These are phyloP conservation scores for Penicillium aurantiogriseum DNA, from an alignment of 2,329 filamentous ascomycete genomes.

Conservation along the genomic window DNA sequence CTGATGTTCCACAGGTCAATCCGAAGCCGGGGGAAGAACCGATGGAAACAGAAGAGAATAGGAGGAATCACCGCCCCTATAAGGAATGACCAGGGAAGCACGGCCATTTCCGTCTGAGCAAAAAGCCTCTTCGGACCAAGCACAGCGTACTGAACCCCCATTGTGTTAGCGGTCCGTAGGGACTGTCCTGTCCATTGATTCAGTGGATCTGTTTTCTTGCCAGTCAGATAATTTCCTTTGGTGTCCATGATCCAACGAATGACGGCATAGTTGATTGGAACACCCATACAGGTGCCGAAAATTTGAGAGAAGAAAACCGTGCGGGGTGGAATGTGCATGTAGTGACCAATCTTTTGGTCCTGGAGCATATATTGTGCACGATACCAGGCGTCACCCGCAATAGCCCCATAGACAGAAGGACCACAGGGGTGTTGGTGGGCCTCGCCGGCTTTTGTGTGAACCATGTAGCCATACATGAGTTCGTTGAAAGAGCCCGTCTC, in stretches of 20 bases:
- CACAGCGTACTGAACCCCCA: constrained; percentile 60
- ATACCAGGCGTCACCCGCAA: constrained; percentile 63
- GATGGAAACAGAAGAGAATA: constrained; percentile 52
- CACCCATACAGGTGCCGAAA: constrained; percentile 57
- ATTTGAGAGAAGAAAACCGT: constrained; percentile 62
- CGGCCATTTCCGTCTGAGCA: constrained; percentile 26
- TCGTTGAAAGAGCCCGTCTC: constrained; percentile 61
- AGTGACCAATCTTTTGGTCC: constrained; percentile 64
- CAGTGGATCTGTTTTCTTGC: constrained; percentile 52
- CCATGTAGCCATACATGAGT: constrained; percentile 60
- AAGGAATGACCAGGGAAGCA: constrained; percentile 35
- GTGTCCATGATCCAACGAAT: constrained; percentile 60
- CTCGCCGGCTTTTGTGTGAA: constrained; percentile 47
- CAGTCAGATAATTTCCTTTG: constrained; percentile 57
- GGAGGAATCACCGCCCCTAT: constrained; percentile 32
- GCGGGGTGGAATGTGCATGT: constrained; percentile 61
- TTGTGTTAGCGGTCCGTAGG: constrained; percentile 53
- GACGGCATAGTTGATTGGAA: constrained; percentile 62
- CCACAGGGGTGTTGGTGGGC: constrained; percentile 58
- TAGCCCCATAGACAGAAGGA: constrained; percentile 57
- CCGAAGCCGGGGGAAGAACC: constrained; percentile 53
- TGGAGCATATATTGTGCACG: constrained; percentile 58
- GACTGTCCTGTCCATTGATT: constrained; percentile 62
- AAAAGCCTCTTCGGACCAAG: constrained; percentile 44
- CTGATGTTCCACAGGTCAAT: constrained; percentile 61